Base-by-base conservation (phyloP, 345 rosid genomes). In the Gossypium mustelinum region DNA sequence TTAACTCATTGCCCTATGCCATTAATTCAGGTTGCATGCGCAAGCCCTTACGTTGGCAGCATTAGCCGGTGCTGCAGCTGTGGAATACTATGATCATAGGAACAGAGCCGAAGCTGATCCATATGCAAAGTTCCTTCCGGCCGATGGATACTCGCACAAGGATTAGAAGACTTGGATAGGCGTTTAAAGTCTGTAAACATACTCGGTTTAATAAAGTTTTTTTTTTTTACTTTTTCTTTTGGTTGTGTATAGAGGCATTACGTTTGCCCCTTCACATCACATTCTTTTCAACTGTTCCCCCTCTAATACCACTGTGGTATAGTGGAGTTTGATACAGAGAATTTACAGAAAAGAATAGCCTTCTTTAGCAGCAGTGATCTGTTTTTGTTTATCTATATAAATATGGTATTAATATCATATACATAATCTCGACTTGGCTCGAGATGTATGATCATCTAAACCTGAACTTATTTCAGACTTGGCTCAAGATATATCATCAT, bases 41-140 rank as follows among this genome's bases (percentile, higher is more conserved):
- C 97, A 95, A 84, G 98, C 93, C 10, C 83, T 95, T 60, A 93
- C 97, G 0, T 85, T 95, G 68, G 97, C 93, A 12, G 98, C 99
- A 10, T 79, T 95, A 6, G 97, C 91, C 41, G 99, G 99, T 68
- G 98, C 97, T 77, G 99, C 97, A 0, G 82, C 79, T 11, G 98
- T 90, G 0, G 99, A 95, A 81, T 93, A 87, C 85, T 89, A 88
- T 24, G 99, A 95, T 68, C 98, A 86, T 75, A 86, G 84, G 56
- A 52, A 82, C 13, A 89, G 86, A 73, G 62, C 79, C 2, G 83
- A 92, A 81, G 75, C 75, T 17, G 90, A 90, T 6, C 84, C 83
- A 4, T 88, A 85, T 56, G 81, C 94, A 0, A 86, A 85, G 34
- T 84, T 72, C 80, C 75, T 87, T 66, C 89, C 88, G 22, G 80